A percentile compares a stretch with the other conserved stretches of the same genome.
These are phyloP conservation scores for Dysphania ambrosioides DNA, from an alignment of 148 eudicot genomes.

Conservation along the genomic window DNA sequence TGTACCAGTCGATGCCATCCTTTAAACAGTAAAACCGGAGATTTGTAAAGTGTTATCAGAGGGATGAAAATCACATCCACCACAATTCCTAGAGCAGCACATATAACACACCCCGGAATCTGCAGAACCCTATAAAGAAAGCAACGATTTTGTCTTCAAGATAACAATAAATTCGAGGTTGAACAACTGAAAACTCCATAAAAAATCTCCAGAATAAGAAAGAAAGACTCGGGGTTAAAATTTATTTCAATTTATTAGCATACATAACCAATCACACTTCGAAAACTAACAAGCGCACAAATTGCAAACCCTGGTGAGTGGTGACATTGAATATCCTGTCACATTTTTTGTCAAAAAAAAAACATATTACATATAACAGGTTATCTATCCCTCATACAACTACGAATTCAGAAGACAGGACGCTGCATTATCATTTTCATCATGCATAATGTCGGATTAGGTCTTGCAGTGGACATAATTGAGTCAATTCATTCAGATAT, in stretches of 20 bases:
- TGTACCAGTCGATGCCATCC: conserved; percentile 33
- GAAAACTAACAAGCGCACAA: neutral
- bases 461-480: neutral
- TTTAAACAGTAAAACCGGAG: conserved; percentile 31
- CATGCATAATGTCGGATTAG: neutral
- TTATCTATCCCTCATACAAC: neutral
- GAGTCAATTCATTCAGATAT: neutral
- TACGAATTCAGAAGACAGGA: neutral
- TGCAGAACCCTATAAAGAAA: conserved; percentile 22
- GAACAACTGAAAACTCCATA: no score
- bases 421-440: no score
- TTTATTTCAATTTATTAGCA: neutral
- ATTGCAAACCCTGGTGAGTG: neutral
- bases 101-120: conserved; percentile 32
- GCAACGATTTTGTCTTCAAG: conserved; percentile 2
- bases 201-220: neutral
- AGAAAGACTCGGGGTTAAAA: neutral
- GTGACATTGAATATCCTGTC: neutral
- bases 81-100: conserved; percentile 26
- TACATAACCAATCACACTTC: neutral
- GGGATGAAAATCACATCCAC: conserved; percentile 32
- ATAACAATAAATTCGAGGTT: neutral
- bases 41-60: conserved; percentile 30
- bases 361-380: neutral
- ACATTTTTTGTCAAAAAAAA: no score